Evolutionary conservation across 768 basidiomycete species (phyloP).

Genomic region (Leccinum variicolor): DNA sequence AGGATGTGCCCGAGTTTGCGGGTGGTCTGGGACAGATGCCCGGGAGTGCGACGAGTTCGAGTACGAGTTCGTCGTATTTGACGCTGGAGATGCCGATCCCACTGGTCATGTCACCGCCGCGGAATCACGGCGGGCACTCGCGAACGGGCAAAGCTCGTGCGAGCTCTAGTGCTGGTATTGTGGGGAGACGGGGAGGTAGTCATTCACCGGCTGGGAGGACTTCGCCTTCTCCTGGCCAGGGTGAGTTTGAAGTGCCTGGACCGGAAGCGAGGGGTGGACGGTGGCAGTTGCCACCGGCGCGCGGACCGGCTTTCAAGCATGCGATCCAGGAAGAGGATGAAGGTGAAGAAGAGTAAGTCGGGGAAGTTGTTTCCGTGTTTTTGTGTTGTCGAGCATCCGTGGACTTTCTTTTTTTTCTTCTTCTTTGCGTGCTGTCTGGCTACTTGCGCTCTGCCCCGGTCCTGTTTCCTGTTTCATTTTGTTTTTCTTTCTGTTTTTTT

Average conservation of each 20-base stretch:
- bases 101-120: constrained; percentile 43
- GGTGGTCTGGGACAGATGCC: constrained; percentile 71
- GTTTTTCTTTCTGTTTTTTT: constrained; percentile 1
- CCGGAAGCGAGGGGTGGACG: constrained; percentile 53
- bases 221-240: constrained; percentile 51
- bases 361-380: constrained; percentile 3
- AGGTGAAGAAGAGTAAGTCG: constrained; percentile 62
- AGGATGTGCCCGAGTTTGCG: constrained; percentile 66
- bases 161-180: constrained; percentile 23
- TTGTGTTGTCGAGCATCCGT: constrained; percentile 12
- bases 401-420: not conserved
- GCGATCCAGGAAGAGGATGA: constrained; percentile 86
- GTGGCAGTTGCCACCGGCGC: constrained; percentile 64
- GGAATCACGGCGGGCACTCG: constrained; percentile 41
- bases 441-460: constrained; percentile 3
- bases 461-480: not conserved
- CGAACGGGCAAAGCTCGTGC: constrained; percentile 31
- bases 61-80: constrained; percentile 22
- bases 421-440: constrained; percentile 1
- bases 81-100: constrained; percentile 39
- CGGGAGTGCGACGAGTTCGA: constrained; percentile 25
- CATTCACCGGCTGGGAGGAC: constrained; percentile 60
- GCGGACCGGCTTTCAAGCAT: constrained; percentile 67
- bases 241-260: constrained; percentile 44
- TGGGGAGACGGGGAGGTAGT: constrained; percentile 43